Base-by-base conservation (phyloP, 768 basidiomycete species). In the Pseudohyphozyma bogoriensis region DNA sequence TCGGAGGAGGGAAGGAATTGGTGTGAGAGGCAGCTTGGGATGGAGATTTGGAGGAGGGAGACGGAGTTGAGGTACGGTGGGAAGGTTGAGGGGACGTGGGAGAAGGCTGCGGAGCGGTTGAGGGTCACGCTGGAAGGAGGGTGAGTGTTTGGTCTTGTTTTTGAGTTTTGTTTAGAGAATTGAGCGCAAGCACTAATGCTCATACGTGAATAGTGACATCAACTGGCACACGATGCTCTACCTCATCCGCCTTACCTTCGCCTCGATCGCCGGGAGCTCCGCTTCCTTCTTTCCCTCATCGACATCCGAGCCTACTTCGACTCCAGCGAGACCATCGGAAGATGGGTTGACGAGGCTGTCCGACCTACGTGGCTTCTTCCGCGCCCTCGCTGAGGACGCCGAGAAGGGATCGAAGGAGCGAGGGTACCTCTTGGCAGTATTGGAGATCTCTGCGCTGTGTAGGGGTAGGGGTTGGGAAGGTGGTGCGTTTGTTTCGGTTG, bases 371-470 rank as follows among this genome's bases (percentile, higher is more conserved):
- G 39, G 39, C 18, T 39, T 65, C 2, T 60, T 68, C 44, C 51
- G 47, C 24, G 24, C 20, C 0, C 56, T 69, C 3, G 37, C 63
- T 20, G 54, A 42, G 37, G 58, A 59, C 20, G 49, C 57, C 11
- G 51, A 58, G 2, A 63, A 51, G 71, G 86, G 85, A 2, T 69
- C 74, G 45, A 82, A 79, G 57, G 89, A 91, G 72, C 80, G 90
- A 24, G 84, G 88, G 9, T 85, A 79, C 39, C 76, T 78, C 54
- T 75, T 95, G 26, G 89, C 83, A 9, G 72, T 87, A 18, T 72
- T 93, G 26, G 89, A 92, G 54, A 60, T 64, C 22, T 70, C 77
- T 89, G 12, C 86, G 86, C 74, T 79, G 40, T 3, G 20, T 32
- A 40, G 47, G 2, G 4, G 10, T 4, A 36, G 56, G 6, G 18